Evolutionary conservation across 768 basidiomycete genomes (phyloP).

Genomic region (Calocybe gangraenosa): DNA sequence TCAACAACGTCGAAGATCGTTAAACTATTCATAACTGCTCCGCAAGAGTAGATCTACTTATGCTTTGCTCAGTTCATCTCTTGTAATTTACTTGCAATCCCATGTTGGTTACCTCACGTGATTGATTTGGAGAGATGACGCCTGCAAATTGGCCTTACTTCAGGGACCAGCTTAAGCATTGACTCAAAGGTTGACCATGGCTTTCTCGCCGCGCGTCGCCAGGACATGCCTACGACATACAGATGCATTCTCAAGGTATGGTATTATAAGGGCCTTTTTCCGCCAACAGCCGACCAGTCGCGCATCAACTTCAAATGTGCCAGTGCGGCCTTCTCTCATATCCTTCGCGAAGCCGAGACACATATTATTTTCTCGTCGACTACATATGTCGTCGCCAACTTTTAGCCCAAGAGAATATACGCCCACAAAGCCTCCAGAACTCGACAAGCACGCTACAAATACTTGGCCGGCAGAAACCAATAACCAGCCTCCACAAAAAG

Average conservation of each 20-base stretch:
- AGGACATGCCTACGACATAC: no score
- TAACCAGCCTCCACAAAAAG: background rate
- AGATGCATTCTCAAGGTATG: no score
- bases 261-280: no score
- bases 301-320: no score
- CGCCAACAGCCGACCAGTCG: no score
- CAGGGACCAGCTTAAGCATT: no score
- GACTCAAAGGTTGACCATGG: no score
- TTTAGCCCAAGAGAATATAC: background rate
- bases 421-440: conserved; percentile 1
- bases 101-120: background rate
- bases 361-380: conserved; percentile 12
- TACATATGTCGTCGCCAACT: conserved; percentile 13
- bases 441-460: background rate
- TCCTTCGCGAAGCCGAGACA: no score
- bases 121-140: conserved; percentile 49
- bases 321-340: no score
- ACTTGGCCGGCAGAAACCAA: background rate
- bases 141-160: conserved; percentile 54
- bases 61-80: background rate
- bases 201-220: no score
- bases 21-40: conserved; percentile 19
- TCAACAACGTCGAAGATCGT: conserved; percentile 57
- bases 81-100: conserved; percentile 6
- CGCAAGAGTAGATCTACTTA: background rate